These are phyloP conservation scores for Tothia fuscella DNA, from an alignment of 2,329 filamentous ascomycete genomes.

Conservation along the genomic window DNA sequence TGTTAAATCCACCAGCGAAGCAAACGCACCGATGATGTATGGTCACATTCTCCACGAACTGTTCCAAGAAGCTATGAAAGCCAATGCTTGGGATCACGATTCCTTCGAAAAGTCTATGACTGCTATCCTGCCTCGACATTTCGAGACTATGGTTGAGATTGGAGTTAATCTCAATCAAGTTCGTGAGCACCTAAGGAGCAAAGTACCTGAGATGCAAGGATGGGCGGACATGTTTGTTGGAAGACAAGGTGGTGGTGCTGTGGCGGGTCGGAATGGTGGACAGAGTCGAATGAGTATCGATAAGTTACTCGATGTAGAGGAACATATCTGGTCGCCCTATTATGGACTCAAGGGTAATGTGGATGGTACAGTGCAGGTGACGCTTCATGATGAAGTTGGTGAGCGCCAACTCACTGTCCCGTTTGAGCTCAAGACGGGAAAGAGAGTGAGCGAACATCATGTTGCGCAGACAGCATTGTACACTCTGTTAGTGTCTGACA, in stretches of 20 bases:
- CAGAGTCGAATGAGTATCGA: constrained; percentile 74
- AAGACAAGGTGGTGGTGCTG: constrained; percentile 49
- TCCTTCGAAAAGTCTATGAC: constrained; percentile 59
- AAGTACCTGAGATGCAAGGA: constrained; percentile 65
- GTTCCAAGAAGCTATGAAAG: constrained; percentile 79
- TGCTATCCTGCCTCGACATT: constrained; percentile 57
- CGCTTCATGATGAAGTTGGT: constrained; percentile 58
- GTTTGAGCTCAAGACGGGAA: constrained; percentile 92
- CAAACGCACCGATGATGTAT: constrained; percentile 73
- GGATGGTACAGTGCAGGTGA: constrained; percentile 87
- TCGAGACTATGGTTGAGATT: constrained; percentile 84
- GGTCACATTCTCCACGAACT: constrained; percentile 90
- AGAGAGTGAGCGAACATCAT: constrained; percentile 66
- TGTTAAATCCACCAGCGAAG: constrained; percentile 77
- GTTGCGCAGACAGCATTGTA: constrained; percentile 92
- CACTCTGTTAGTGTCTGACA: constrained; percentile 80
- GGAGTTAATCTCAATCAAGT: constrained; percentile 62
- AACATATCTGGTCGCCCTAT: constrained; percentile 96
- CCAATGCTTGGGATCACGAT: constrained; percentile 64
- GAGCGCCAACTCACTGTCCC: constrained; percentile 68
- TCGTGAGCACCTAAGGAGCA: constrained; percentile 67
- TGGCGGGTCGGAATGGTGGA: constrained; percentile 67
- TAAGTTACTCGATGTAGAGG: constrained; percentile 91
- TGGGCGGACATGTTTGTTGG: constrained; percentile 81
- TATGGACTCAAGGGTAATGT: constrained; percentile 97